Conservation (phyloP, 805 yeast species). For the Nakazawaea holstii region DNA sequence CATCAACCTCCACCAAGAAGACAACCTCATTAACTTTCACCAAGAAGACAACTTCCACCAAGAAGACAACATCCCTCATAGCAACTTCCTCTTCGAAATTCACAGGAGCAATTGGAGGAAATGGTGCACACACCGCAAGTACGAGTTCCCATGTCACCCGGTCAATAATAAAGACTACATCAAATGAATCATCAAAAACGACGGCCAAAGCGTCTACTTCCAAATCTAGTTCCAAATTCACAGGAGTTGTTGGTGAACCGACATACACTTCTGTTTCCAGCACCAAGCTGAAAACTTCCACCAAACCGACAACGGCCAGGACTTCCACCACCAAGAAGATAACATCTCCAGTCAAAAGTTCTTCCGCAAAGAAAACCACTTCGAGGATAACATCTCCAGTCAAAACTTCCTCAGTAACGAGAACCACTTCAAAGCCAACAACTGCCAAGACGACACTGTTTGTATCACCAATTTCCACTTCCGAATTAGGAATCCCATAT, state of each 20-base stretch:
- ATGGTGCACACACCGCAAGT: no score
- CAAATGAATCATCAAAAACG: no score
- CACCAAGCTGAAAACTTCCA: no score
- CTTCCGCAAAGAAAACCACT: constrained; percentile 11
- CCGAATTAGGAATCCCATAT: constrained; percentile 18
- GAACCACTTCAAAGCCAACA: constrained; percentile 5
- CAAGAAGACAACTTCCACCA: no score
- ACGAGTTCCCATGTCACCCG: no score
- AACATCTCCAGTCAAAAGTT: no score
- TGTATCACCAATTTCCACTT: constrained; percentile 11
- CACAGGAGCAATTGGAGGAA: no score
- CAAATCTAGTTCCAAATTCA: neutral
- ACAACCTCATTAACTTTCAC: no score
- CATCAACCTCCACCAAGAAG: constrained; percentile 9
- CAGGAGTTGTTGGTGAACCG: constrained; percentile 10
- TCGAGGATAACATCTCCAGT: constrained; percentile 9
- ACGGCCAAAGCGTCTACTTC: neutral
- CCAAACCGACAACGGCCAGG: neutral
- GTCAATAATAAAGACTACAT: no score
- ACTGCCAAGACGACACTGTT: constrained; percentile 11
- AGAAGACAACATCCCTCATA: no score
- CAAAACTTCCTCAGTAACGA: constrained; percentile 12
- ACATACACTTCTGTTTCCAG: constrained; percentile 11
- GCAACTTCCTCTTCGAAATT: no score
- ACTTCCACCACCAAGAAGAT: no score